Base-by-base conservation (phyloP, 2,329 filamentous ascomycete species). In the Fusarium sp. region DNA sequence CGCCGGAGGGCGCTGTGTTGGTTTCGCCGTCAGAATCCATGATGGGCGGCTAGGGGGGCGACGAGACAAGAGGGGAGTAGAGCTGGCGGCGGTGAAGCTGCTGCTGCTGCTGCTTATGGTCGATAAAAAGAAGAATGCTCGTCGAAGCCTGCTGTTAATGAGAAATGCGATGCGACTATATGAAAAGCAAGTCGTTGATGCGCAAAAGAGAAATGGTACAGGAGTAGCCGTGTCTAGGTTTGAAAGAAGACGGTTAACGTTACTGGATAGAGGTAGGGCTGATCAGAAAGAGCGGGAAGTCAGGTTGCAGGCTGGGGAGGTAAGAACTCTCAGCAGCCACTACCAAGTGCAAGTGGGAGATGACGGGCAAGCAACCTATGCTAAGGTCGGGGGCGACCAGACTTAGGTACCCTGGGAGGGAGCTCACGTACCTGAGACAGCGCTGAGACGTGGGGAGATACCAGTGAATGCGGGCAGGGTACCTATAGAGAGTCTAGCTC, bases 1-100 rank as follows among this genome's bases (percentile, higher is more conserved):
- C 82, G 70, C 68, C 71, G 51, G 77, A 60, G 52, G 72, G 66
- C 48, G 68, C 52, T 56, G 71, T 65, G 66, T 69, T 72, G 65
- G 77, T 73, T 71, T 80, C 78, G 73, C 74, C 80, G 70, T 82
- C 83, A 70, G 81, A 72, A 71, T 87, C 85, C 85, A 65, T 79
- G 78, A 56, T 57, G 57, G 70, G 66, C 62, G 63, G 68, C 57
- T 68, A 67, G 67, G 66, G 54, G 56, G 55, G 56, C 49, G 38
- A 57, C 45, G 56, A 51, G 47, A 54, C 40, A 52, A 63, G 49
- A 56, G 63, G 61, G 43, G 53, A 36, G 60, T 62, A 66, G 56
- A 71, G 52, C 65, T 59, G 62, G 66, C 69, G 69, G 71, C 73
- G 68, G 69, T 74, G 71, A 72, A 68, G 66, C 53, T 65, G 47